These are phyloP conservation scores for Pythium rhizo-oryzae DNA, from an alignment of 352 stramenopile genomes.

Conservation along the genomic window DNA sequence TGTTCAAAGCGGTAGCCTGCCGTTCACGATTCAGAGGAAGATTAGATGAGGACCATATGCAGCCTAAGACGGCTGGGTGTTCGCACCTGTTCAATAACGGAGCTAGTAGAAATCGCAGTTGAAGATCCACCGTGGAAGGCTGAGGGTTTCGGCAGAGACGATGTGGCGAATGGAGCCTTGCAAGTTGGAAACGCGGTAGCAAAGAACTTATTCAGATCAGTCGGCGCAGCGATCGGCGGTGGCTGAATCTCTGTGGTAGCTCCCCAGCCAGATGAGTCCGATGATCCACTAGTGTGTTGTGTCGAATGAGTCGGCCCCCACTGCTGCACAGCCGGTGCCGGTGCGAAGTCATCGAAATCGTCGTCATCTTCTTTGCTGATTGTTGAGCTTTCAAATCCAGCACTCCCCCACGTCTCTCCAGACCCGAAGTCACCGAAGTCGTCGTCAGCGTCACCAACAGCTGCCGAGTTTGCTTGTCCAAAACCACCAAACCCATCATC, in stretches of 20 bases:
- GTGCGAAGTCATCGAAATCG: slow-evolving; percentile 47
- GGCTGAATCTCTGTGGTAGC: background rate
- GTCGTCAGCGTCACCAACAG: slow-evolving; percentile 24
- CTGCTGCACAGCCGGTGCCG: slow-evolving; percentile 10
- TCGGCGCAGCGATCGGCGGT: slow-evolving; percentile 1
- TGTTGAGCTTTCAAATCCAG: background rate
- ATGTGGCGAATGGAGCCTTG: slow-evolving; percentile 13
- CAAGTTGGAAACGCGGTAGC: slow-evolving; percentile 13
- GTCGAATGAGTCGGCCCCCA: slow-evolving; percentile 5
- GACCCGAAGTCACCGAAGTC: slow-evolving; percentile 45
- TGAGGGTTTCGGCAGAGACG: slow-evolving; percentile 19
- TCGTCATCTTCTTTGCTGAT: slow-evolving; percentile 26
- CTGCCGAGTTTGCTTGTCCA: background rate
- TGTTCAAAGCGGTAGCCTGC: slow-evolving; percentile 22
- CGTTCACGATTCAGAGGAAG: background rate
- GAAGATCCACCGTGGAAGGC: slow-evolving; percentile 5
- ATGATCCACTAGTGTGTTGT: background rate
- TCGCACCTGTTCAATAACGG: slow-evolving; percentile 19
- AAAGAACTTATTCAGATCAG: slow-evolving; percentile 20
- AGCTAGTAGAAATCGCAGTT: slow-evolving; percentile 6
- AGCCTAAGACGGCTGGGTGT: background rate
- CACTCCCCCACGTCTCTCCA: slow-evolving; percentile 12
- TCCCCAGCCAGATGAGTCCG: background rate
- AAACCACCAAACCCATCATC: slow-evolving; percentile 50
- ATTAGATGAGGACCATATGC: background rate